Evolutionary conservation across 179 eudicot species (phyloP), one percentile per base, ranked within the genome.

Genomic region (Beta lomatogona): DNA sequence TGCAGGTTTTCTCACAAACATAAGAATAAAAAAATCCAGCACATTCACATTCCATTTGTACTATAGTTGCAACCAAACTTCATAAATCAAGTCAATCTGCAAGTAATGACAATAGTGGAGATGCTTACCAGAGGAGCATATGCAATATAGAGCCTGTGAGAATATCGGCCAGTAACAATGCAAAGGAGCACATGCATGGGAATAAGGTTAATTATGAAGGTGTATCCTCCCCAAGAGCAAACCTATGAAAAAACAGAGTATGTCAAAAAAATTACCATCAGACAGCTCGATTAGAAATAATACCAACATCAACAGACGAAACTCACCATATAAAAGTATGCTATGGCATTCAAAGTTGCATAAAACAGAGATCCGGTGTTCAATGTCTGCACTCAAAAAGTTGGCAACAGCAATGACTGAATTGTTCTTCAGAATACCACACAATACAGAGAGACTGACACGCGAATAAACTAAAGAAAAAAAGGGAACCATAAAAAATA

Each of bases 221-320:
- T 95, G 89, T 96, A 96, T 66, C 99, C 99, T 89, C 99, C 99
- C 99, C 98, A 96, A 22, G 99, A 93, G 86, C 94, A 93, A 84
- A 93, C 97, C 94, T 93, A 85, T 59, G 77, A 84, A 55, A 41
- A 70, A 76, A 86, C 54, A 81, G 6, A 53, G 68, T 46, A 36
- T 69, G 72, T 75, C 45, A 84, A 36, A 65, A 5, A 72, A 45
- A 64, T 16, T 78, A 41, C 16, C 36, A 76, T 19, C 61, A 73
- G 55, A 73, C 36, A 55, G 77, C 83, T 31, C 52, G 53, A 54
- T 46, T 55, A 80, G 54, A 64, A 53, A 16, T 48, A 64, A 21
- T 46, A 16, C 14, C 58, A 82, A 61, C 45, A 77, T 66, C 58
- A 53, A 28, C 70, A 84, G 55, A 54, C 57, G 72, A 76, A 68